phyloP scores from a whole-genome alignment of 2,329 filamentous ascomycete genomes.

The Rhynchosporium secalis region DNA sequence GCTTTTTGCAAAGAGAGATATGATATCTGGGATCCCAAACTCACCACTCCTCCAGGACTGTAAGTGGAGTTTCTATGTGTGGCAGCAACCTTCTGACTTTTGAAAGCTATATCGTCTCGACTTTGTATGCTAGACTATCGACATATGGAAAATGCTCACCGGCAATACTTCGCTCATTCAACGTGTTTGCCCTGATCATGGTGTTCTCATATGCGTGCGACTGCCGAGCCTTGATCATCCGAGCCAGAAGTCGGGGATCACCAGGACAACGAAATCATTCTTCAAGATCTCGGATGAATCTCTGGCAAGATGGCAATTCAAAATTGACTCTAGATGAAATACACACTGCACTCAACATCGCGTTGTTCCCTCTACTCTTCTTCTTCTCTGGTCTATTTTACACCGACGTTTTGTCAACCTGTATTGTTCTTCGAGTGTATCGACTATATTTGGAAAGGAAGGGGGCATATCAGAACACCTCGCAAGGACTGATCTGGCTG shows the following conservation, averaged over 20 bases:
- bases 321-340: constrained; percentile 23
- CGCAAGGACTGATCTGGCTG: constrained; percentile 39
- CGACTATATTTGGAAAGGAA: constrained; percentile 50
- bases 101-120: constrained; percentile 50
- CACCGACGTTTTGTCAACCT: constrained; percentile 83
- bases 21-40: constrained; percentile 88
- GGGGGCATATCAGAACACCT: constrained; percentile 25
- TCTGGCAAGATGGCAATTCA: neutral
- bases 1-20: constrained; percentile 77
- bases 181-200: constrained; percentile 47
- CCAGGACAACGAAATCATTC: constrained; percentile 13
- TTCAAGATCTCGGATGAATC: neutral
- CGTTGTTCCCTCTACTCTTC: constrained; percentile 85
- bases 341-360: constrained; percentile 74
- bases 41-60: constrained; percentile 92
- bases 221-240: constrained; percentile 32
- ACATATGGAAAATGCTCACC: constrained; percentile 42
- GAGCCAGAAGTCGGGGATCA: constrained; percentile 6
- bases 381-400: constrained; percentile 97
- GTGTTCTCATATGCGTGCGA: constrained; percentile 39
- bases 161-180: constrained; percentile 50
- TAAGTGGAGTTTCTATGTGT: constrained; percentile 44
- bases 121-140: constrained; percentile 42
- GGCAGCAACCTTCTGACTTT: neutral
- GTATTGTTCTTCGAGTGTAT: constrained; percentile 72